Evolutionary conservation across 345 rosid genomes (phyloP), one percentile per base, ranked within the genome.

Genomic region (Arabidopsis suecica): DNA sequence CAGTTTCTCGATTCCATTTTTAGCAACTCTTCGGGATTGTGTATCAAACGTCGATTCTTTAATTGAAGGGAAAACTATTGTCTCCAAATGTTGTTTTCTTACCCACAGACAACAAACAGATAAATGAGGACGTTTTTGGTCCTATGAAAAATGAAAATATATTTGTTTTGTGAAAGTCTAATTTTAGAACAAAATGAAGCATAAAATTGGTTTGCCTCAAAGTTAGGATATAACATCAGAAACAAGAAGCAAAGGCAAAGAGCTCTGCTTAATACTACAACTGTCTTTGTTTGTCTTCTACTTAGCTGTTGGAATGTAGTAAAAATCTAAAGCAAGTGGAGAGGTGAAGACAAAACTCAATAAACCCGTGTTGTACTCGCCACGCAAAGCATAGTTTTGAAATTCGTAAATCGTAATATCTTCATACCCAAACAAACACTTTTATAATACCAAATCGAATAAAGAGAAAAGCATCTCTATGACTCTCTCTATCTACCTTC

Each of bases 301-400:
- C 30, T 3, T 36, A 56, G 65, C 10, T 54, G 71, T 57, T 58
- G 38, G 64, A 12, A 36, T 74, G 78, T 23, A 56, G 66, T 74
- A 57, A 73, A 57, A 73, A 54, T 41, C 53, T 11, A 7, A 18
- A 36, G 59, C 78, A 65, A 74, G 59, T 65, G 78, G 65, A 74
- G 58, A 36, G 72, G 50, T 73, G 71, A 65, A 73, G 65, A 65
- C 69, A 73, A 55, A 56, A n/a, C 58, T 56, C 32, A 65, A 65
- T 44, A 18, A 73, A 73, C 71, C 58, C 78, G 78, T 73, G 71
- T 55, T 65, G 78, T 65, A 73, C 49, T 65, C 59, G 78, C 13
- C 49, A 65, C 37, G 65, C 58, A 73, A 73, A 55, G 49, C 50
- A 65, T 73, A 34, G 45, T 65, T 47, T 72, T 61, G 25, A 38